A percentile compares a stretch with the other conserved stretches of the same genome.
These are phyloP conservation scores for Arthrobotrys iridis DNA, from an alignment of 2,329 filamentous ascomycete species.

Conservation along the genomic window DNA sequence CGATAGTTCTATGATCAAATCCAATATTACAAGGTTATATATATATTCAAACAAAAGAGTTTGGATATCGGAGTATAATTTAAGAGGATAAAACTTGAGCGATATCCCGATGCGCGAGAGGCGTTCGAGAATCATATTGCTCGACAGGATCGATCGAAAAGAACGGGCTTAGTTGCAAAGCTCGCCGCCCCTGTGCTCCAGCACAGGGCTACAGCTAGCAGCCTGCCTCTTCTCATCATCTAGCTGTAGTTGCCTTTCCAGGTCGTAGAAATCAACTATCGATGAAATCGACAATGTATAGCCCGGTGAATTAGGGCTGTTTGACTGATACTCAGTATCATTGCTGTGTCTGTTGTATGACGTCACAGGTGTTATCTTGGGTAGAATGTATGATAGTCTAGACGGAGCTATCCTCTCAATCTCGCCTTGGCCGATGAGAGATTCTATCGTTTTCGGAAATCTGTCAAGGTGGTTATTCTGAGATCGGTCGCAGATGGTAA, in stretches of 20 bases:
- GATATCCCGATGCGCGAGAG: neutral
- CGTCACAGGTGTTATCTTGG: constrained; percentile 13
- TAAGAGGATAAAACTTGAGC: neutral
- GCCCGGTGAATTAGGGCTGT: constrained; percentile 39
- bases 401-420: neutral
- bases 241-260: constrained; percentile 50
- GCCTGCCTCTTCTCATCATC: constrained; percentile 49
- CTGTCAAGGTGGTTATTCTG: neutral
- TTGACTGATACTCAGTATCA: constrained; percentile 39
- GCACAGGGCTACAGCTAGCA: constrained; percentile 43
- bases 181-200: constrained; percentile 47
- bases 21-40: constrained; percentile 9
- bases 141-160: neutral
- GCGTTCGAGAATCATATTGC: neutral
- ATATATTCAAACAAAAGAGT: neutral
- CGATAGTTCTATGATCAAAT: neutral
- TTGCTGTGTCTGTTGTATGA: constrained; percentile 25
- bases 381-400: neutral
- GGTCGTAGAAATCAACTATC: constrained; percentile 46
- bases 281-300: constrained; percentile 51
- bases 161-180: neutral
- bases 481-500: constrained; percentile 16
- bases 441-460: constrained; percentile 12
- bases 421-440: constrained; percentile 30
- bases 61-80: neutral